Percentiles rank a stretch among this genome's conserved stretches.
Conservation (phyloP, 768 basidiomycete species). For the Naganishia kalamii region DNA sequence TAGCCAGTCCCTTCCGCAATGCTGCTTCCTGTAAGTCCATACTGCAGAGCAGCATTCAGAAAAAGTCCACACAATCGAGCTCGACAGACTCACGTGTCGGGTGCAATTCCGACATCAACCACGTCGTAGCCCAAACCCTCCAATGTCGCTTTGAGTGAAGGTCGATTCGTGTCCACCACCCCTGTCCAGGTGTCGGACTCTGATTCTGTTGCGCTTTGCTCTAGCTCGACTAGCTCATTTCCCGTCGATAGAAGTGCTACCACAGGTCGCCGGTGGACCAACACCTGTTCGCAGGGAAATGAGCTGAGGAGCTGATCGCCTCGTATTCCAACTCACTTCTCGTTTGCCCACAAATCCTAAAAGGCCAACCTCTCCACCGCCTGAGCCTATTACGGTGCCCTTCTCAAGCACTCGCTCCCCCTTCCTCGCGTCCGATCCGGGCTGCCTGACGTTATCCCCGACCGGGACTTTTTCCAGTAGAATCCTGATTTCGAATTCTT, state of each 20-base stretch:
- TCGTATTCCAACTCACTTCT: slow-evolving; percentile 52
- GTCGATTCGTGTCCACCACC: slow-evolving; percentile 80
- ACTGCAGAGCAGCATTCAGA: background rate
- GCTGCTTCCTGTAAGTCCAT: slow-evolving; percentile 49
- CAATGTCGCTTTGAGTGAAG: slow-evolving; percentile 64
- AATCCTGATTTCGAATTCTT: slow-evolving; percentile 67
- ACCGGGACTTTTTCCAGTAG: slow-evolving; percentile 55
- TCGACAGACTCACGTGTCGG: slow-evolving; percentile 57
- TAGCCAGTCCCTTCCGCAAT: slow-evolving; percentile 56
- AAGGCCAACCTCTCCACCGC: slow-evolving; percentile 78
- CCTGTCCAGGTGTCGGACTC: slow-evolving; percentile 57
- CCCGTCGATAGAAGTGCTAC: slow-evolving; percentile 81
- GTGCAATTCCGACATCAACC: slow-evolving; percentile 71
- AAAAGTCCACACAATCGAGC: background rate
- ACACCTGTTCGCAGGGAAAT: slow-evolving; percentile 52
- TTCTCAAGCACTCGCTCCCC: slow-evolving; percentile 60
- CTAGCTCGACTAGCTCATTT: slow-evolving; percentile 68
- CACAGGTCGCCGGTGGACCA: slow-evolving; percentile 63
- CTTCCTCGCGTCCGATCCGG: slow-evolving; percentile 65
- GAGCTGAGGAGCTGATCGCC: background rate
- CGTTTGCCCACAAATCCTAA: slow-evolving; percentile 69
- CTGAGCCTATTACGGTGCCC: slow-evolving; percentile 58
- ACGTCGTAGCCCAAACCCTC: slow-evolving; percentile 69
- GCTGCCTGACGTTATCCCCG: slow-evolving; percentile 66
- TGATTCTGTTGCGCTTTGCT: slow-evolving; percentile 38